Percentiles rank a stretch among this genome's conserved stretches.
These are phyloP conservation scores for Phaeosphaeriaceae sp. DNA, from an alignment of 2,329 filamentous ascomycete species.

Conservation along the genomic window DNA sequence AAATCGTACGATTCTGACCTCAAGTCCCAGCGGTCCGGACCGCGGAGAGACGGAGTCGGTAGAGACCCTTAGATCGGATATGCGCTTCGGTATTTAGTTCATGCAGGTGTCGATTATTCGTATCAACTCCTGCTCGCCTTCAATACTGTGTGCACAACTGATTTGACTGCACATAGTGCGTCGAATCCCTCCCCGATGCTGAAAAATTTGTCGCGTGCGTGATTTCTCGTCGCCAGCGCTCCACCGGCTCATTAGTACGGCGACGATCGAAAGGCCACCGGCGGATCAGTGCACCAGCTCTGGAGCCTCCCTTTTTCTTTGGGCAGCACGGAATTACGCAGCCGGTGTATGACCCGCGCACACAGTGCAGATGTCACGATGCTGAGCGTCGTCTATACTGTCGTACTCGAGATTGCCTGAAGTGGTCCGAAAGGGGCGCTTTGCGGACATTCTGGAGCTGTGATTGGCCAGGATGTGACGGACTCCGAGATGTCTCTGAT, in stretches of 20 bases:
- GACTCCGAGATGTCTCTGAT: conserved; percentile 26
- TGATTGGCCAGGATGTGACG: conserved; percentile 11
- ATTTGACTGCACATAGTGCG: background rate
- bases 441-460: background rate
- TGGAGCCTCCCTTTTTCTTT: background rate
- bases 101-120: background rate
- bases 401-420: background rate
- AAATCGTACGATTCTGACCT: conserved; percentile 44
- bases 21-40: conserved; percentile 28
- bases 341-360: background rate
- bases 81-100: conserved; percentile 23
- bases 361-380: background rate
- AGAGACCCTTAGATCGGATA: conserved; percentile 21
- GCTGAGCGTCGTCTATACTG: conserved; percentile 1
- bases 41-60: conserved; percentile 6
- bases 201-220: conserved; percentile 2
- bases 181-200: background rate
- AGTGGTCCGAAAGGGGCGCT: background rate
- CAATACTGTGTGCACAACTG: background rate
- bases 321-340: background rate
- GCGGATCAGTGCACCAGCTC: conserved; percentile 1
- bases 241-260: conserved; percentile 1
- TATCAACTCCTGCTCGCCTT: background rate
- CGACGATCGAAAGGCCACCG: background rate
- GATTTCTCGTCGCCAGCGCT: background rate